These are phyloP conservation scores for Fulvia fulva DNA, from an alignment of 2,329 filamentous ascomycete species.

Conservation along the genomic window DNA sequence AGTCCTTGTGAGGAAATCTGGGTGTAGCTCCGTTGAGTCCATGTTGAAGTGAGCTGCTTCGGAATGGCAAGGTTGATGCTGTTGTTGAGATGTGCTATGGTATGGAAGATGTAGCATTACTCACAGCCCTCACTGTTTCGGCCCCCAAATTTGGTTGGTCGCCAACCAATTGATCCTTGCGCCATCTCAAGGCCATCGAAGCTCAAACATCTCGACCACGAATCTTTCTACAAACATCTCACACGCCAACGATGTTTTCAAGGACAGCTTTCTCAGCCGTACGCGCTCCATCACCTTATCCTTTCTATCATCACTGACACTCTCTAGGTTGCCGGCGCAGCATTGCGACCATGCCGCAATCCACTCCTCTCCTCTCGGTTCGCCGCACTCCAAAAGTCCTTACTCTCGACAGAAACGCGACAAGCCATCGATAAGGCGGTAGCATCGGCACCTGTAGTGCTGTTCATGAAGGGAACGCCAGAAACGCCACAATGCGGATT, in stretches of 20 bases:
- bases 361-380: slow-evolving; percentile 42
- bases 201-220: neutral
- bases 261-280: slow-evolving; percentile 29
- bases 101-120: slow-evolving; percentile 8
- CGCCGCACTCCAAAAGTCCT: slow-evolving; percentile 53
- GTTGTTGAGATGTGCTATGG: neutral
- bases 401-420: slow-evolving; percentile 75
- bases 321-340: slow-evolving; percentile 44
- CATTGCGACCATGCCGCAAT: slow-evolving; percentile 40
- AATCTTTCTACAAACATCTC: neutral
- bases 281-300: neutral
- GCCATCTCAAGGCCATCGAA: slow-evolving; percentile 4
- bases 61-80: neutral
- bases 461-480: slow-evolving; percentile 99
- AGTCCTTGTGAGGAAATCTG: neutral
- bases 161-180: slow-evolving; percentile 5
- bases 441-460: slow-evolving; percentile 79
- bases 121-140: slow-evolving; percentile 10
- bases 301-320: neutral
- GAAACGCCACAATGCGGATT: slow-evolving; percentile 96
- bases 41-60: neutral
- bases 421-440: slow-evolving; percentile 89
- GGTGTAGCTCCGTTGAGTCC: neutral
- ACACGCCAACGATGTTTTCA: slow-evolving; percentile 27
- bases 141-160: slow-evolving; percentile 7